Evolutionary conservation across 2,329 filamentous ascomycete genomes (phyloP).

Genomic region (Ampelomyces quisqualis): DNA sequence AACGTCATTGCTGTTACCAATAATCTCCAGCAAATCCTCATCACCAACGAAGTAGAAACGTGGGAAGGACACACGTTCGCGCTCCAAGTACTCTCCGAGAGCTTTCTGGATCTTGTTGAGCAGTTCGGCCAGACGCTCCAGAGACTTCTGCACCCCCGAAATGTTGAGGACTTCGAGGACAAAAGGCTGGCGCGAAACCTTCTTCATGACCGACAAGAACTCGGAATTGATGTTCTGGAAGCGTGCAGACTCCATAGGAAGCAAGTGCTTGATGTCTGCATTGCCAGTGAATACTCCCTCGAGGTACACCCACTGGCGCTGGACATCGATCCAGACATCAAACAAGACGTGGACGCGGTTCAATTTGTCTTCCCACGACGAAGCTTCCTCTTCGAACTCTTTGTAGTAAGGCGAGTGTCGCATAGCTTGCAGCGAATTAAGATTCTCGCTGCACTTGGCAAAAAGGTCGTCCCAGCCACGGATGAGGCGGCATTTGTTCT

Average conservation of each 20-base stretch:
- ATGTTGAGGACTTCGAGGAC: slow-evolving; percentile 96
- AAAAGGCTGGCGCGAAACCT: slow-evolving; percentile 93
- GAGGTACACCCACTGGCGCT: slow-evolving; percentile 98
- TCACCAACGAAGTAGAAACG: slow-evolving; percentile 99
- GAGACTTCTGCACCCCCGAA: slow-evolving; percentile 88
- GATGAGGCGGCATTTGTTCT: slow-evolving; percentile 96
- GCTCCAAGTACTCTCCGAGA: slow-evolving; percentile 95
- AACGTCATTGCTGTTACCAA: slow-evolving; percentile 98
- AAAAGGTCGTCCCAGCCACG: slow-evolving; percentile 98
- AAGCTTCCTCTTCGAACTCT: slow-evolving; percentile 97
- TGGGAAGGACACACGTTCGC: slow-evolving; percentile 94
- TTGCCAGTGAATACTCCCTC: slow-evolving; percentile 99
- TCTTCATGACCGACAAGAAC: slow-evolving; percentile 99
- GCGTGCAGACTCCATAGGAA: slow-evolving; percentile 92
- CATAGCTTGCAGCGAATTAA: slow-evolving; percentile 98
- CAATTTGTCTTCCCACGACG: slow-evolving; percentile 95
- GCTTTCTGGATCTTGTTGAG: slow-evolving; percentile 99
- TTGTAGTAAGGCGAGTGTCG: slow-evolving; percentile 99
- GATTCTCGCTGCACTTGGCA: slow-evolving; percentile 95
- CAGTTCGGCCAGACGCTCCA: slow-evolving; percentile 93
- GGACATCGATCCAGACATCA: slow-evolving; percentile 99
- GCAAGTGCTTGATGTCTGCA: slow-evolving; percentile 95
- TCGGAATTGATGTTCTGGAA: slow-evolving; percentile 99
- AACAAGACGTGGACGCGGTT: slow-evolving; percentile 97
- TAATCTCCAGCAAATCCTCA: slow-evolving; percentile 97